phyloP scores from a whole-genome alignment of 768 basidiomycete species.

The Podaxis sp. region DNA sequence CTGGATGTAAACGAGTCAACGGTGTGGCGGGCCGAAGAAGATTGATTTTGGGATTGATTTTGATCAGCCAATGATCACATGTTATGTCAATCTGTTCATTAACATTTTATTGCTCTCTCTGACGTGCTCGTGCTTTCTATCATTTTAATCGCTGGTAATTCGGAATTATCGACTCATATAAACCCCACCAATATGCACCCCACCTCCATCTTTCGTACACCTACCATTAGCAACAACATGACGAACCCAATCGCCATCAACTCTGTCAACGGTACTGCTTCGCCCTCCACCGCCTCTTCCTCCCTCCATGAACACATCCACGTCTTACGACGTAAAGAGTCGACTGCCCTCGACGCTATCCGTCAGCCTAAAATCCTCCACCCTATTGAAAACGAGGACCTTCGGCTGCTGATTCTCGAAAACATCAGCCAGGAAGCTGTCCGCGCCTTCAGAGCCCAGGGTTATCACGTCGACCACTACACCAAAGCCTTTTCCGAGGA shows the following conservation, averaged over 20 bases:
- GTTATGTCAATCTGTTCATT: slow-evolving; percentile 8
- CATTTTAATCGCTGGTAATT: slow-evolving; percentile 20
- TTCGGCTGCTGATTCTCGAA: slow-evolving; percentile 85
- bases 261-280: slow-evolving; percentile 39
- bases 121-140: slow-evolving; percentile 21
- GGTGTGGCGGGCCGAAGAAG: neutral
- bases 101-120: neutral
- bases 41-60: neutral
- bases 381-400: slow-evolving; percentile 76
- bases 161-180: slow-evolving; percentile 15
- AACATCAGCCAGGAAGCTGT: slow-evolving; percentile 95
- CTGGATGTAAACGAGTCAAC: slow-evolving; percentile 15
- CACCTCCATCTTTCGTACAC: slow-evolving; percentile 9
- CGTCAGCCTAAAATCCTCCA: slow-evolving; percentile 72
- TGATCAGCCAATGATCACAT: slow-evolving; percentile 10
- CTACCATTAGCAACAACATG: slow-evolving; percentile 31
- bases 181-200: slow-evolving; percentile 1
- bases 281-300: slow-evolving; percentile 46
- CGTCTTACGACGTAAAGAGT: slow-evolving; percentile 30
- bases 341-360: slow-evolving; percentile 34
- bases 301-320: slow-evolving; percentile 46
- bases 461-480: slow-evolving; percentile 90
- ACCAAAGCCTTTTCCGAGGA: slow-evolving; percentile 88
- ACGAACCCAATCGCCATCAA: slow-evolving; percentile 46
- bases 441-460: slow-evolving; percentile 70